phyloP scores from a whole-genome alignment of 306 rosid species.

The Phaseolus lunatus region DNA sequence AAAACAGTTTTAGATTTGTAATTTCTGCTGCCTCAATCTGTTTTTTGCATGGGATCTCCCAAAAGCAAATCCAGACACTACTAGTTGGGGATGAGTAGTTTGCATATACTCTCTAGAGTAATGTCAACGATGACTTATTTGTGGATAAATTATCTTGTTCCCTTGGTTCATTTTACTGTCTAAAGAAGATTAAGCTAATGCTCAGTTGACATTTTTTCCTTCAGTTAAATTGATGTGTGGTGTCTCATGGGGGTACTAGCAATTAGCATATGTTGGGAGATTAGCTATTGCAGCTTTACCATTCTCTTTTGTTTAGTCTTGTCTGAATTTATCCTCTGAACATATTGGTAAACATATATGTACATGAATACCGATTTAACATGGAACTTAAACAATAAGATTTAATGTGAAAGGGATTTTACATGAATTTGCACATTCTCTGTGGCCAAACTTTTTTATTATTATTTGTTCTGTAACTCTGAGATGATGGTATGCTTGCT shows the following conservation, averaged over 20 bases:
- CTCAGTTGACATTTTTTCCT: not conserved
- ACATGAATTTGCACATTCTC: constrained; percentile 18
- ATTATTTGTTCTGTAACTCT: constrained; percentile 24
- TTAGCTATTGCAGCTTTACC: not conserved
- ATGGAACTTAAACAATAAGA: not conserved
- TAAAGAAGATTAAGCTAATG: not conserved
- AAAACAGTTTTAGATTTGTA: constrained; percentile 34
- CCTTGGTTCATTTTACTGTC: not conserved
- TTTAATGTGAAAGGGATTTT: not conserved
- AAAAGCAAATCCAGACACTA: constrained; percentile 3
- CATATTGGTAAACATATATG: not conserved
- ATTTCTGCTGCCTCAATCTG: constrained; percentile 32
- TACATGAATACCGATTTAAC: not conserved
- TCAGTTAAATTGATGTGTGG: constrained; percentile 1
- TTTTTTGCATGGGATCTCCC: constrained; percentile 22
- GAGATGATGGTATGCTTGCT: constrained; percentile 33
- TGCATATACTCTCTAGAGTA: not conserved
- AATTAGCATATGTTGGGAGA: not conserved
- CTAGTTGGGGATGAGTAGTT: constrained; percentile 7
- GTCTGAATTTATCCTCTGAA: constrained; percentile 5
- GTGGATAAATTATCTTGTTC: constrained; percentile 12
- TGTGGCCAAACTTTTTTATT: constrained; percentile 39
- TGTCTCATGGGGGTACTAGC: not conserved
- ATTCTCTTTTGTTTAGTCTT: not conserved
- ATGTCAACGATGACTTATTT: constrained; percentile 24